Base-by-base conservation (phyloP, 1,284 basidiomycete genomes). In the Marasmius sp. region DNA sequence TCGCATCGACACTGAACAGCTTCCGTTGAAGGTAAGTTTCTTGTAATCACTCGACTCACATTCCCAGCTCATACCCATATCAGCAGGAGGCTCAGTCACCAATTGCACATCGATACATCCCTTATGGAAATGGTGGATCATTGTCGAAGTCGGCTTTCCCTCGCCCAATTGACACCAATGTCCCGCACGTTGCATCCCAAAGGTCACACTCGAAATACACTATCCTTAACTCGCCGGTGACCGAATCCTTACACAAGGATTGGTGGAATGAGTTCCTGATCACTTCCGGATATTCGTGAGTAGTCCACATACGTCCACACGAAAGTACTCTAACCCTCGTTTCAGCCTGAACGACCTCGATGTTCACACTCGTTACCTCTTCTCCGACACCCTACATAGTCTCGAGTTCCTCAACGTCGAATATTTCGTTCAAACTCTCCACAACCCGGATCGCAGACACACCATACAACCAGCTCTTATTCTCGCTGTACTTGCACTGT, bases 391-490 rank as follows among this genome's bases (percentile, higher is more conserved):
- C 59, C 80, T 79, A 38, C 83, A 88, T 65, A 84, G 84, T 77
- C 80, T 92, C 36, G 86, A 84, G 2, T 91, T 91, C 72, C 75
- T 91, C 66, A 84, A 89, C 69, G 69, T 84, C 11, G 72, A 78
- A 9, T 76, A 79, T 58, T 83, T 92, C 66, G 71, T 85, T 64
- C 79, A 79, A 61, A 81, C 77, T 58, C 75, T 92, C 52, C 79
- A 75, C 64, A 76, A 82, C 66, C 79, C 82, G 1, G 77, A 79
- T 8, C 74, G 79, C 22, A 80, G 86, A 34, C 69, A 79, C 9
- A 73, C 73, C 16, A 85, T 91, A 65, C 90, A 91, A 67, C 89
- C 91, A 6, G 79, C 87, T 2, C 81, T 93, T 58, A 80, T 92
- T 49, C 80, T 86, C 53, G 81, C 89, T 2, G 82, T 83, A 12